Conservation (phyloP, 2,329 filamentous ascomycete genomes). For the Penicillium concentricum region DNA sequence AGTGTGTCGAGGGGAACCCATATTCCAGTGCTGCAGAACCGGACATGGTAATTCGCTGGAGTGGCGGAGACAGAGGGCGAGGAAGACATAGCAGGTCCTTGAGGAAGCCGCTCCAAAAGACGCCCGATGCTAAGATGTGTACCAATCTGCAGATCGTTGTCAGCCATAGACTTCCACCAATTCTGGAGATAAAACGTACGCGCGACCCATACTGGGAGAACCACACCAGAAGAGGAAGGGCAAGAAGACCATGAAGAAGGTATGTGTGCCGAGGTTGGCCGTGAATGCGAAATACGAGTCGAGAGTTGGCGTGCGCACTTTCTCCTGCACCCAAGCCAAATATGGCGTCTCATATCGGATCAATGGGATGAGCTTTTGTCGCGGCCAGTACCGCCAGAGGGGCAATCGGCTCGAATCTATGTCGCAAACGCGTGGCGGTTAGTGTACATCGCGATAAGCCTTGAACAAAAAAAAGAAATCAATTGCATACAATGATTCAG, state of each 20-base stretch:
- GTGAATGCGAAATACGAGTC: constrained; percentile 97
- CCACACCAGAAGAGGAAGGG: constrained; percentile 98
- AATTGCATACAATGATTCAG: constrained; percentile 66
- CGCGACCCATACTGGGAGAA: constrained; percentile 78
- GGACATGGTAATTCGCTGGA: constrained; percentile 96
- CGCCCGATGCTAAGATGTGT: constrained; percentile 73
- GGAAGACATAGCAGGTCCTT: constrained; percentile 94
- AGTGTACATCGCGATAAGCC: constrained; percentile 4
- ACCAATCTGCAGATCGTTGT: constrained; percentile 47
- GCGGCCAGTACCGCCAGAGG: constrained; percentile 81
- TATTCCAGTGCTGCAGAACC: constrained; percentile 93
- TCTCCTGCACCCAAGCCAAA: constrained; percentile 80
- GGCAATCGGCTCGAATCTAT: constrained; percentile 81
- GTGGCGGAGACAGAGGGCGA: constrained; percentile 83
- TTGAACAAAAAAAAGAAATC: background rate
- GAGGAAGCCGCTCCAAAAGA: constrained; percentile 86
- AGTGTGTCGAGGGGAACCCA: constrained; percentile 95
- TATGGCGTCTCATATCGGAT: constrained; percentile 95
- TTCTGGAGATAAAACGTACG: constrained; percentile 56
- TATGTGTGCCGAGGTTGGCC: constrained; percentile 94
- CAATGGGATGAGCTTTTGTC: constrained; percentile 78
- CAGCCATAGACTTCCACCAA: background rate
- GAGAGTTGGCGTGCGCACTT: constrained; percentile 75
- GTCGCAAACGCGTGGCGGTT: constrained; percentile 9
- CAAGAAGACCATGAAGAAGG: constrained; percentile 95